A percentile compares a stretch with the other conserved stretches of the same genome.
Evolutionary conservation across 78 protist genomes (phyloP).

Genomic region (Dictyostelium firmibasis): DNA sequence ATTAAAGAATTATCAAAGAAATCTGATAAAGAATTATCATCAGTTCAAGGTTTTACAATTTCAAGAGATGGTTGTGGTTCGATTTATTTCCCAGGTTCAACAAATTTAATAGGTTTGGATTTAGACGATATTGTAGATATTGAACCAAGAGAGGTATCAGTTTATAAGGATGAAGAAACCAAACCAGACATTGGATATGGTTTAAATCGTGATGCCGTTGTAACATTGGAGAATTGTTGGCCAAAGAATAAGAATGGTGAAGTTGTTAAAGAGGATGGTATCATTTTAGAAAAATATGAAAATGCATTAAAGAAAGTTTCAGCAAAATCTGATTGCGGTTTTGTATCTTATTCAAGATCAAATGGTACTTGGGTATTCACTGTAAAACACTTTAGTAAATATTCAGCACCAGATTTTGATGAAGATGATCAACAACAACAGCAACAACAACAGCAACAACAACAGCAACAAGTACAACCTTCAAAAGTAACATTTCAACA

Average conservation of each 20-base stretch:
- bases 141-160: slow-evolving; percentile 15
- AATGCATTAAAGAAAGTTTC: not conserved
- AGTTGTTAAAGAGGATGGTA: not conserved
- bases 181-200: slow-evolving; percentile 59
- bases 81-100: slow-evolving; percentile 35
- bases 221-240: slow-evolving; percentile 41
- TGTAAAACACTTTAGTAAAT: slow-evolving; percentile 71
- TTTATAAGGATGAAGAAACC: slow-evolving; percentile 59
- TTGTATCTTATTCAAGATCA: slow-evolving; percentile 11
- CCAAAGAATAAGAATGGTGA: not conserved
- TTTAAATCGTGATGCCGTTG: slow-evolving; percentile 10
- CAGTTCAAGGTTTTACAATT: slow-evolving; percentile 47
- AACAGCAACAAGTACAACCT: not conserved
- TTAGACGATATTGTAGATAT: slow-evolving; percentile 44
- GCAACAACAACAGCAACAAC: not conserved
- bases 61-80: slow-evolving; percentile 47
- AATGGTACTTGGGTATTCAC: slow-evolving; percentile 56
- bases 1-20: slow-evolving; percentile 22
- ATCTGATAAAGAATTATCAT: slow-evolving; percentile 18
- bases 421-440: slow-evolving; percentile 11
- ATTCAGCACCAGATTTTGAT: slow-evolving; percentile 43
- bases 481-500: slow-evolving; percentile 16
- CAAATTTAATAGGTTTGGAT: slow-evolving; percentile 17
- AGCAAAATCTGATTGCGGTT: not conserved
- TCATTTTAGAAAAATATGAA: slow-evolving; percentile 20